phyloP scores from a whole-genome alignment of 192 early-diverging fungal species.

The Mortierella antarctica region DNA sequence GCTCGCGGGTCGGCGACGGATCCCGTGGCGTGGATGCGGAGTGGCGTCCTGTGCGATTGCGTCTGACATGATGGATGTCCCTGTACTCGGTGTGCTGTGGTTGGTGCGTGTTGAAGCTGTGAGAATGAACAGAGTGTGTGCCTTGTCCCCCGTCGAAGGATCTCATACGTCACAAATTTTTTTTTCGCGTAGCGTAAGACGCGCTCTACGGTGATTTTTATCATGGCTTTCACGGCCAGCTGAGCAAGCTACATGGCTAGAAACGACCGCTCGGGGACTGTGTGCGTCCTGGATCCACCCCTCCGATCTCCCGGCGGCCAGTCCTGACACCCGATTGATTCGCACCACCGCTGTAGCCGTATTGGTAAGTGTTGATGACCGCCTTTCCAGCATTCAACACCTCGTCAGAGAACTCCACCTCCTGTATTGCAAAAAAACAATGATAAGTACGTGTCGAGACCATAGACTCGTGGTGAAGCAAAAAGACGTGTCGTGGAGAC shows the following conservation, averaged over 20 bases:
- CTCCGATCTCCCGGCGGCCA: conserved; percentile 48
- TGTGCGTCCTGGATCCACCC: conserved; percentile 23
- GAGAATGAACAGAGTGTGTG: too few relatives aligned
- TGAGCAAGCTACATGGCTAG: neutral
- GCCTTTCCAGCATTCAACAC: conserved; percentile 65
- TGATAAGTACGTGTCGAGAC: neutral
- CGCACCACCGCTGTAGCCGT: conserved; percentile 59
- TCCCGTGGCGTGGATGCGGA: conserved; percentile 37
- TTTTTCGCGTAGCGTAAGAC: too few relatives aligned
- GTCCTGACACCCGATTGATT: conserved; percentile 21
- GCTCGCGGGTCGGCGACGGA: neutral
- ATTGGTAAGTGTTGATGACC: conserved; percentile 64
- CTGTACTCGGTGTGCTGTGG: neutral
- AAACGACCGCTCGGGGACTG: neutral
- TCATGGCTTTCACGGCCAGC: neutral
- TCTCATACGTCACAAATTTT: too few relatives aligned
- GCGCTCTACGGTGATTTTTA: too few relatives aligned
- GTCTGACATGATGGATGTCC: conserved; percentile 17
- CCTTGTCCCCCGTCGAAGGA: too few relatives aligned
- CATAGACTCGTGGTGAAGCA: neutral
- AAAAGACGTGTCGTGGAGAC: neutral
- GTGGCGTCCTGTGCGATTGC: conserved; percentile 35
- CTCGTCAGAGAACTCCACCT: conserved; percentile 72
- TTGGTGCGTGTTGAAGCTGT: neutral
- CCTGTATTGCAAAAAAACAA: conserved; percentile 9